These are phyloP conservation scores for Fraxinus excelsior DNA, from an alignment of 257 asterid species.

Conservation along the genomic window DNA sequence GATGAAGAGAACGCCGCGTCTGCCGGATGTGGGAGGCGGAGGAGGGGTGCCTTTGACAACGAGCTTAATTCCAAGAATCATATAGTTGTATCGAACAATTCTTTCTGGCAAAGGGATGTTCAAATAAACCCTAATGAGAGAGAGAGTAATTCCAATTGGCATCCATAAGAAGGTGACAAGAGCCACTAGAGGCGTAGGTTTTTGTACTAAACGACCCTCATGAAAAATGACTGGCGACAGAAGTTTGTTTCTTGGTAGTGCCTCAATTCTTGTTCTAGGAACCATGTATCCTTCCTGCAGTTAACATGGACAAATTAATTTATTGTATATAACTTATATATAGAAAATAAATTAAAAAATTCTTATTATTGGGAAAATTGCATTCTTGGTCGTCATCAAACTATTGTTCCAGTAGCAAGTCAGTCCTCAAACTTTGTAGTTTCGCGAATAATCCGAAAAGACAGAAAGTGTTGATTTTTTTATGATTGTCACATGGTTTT, in stretches of 20 bases:
- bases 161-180: conserved; percentile 74
- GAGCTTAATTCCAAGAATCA: conserved; percentile 71
- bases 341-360: neutral
- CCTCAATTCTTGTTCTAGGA: conserved; percentile 48
- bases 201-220: conserved; percentile 84
- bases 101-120: conserved; percentile 71
- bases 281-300: conserved; percentile 85
- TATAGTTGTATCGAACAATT: conserved; percentile 61
- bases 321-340: conserved; percentile 14
- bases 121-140: conserved; percentile 60
- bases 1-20: conserved; percentile 44
- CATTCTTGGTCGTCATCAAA: neutral
- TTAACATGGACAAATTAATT: neutral
- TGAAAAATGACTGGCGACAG: conserved; percentile 77
- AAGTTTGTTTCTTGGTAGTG: conserved; percentile 71
- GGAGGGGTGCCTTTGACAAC: conserved; percentile 55
- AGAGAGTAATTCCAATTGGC: conserved; percentile 71
- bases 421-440: neutral
- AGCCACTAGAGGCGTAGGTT: conserved; percentile 78
- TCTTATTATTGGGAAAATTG: neutral
- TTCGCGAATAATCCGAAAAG: neutral
- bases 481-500: neutral
- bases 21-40: conserved; percentile 41
- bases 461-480: neutral
- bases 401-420: neutral